Evolutionary conservation across 2,329 filamentous ascomycete species (phyloP), one percentile per base, ranked within the genome.

Genomic region (Fusarium sp.): DNA sequence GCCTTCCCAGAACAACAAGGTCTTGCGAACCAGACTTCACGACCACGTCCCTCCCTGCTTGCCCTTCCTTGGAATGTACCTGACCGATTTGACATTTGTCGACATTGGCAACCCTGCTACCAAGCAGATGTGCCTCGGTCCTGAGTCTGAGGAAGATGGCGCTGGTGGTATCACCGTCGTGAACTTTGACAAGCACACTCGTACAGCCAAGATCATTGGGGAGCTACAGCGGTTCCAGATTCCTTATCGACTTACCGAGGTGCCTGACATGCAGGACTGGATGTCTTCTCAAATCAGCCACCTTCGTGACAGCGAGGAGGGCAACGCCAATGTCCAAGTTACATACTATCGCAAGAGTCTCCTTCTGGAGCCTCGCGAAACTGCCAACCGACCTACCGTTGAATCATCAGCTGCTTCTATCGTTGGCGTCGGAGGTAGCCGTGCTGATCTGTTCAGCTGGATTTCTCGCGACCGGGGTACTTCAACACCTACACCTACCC

Each of bases 111-210:
- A 98, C 79, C 92, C 93, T 34, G 89, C 93, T 8, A 95, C 91
- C 4, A 93, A 95, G 75, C 91, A 91, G 75, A 88, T 97, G 22
- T 80, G 80, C 8, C 78, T 83, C 6, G 81, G 81, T 25, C 73
- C 73, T 24, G 79, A 86, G 78, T 83, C 85, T 9, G 84, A 85
- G 16, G 88, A 92, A n/a, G 87, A 90, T 30, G 86, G 89, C 34
- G 86, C 90, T 16, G 87, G 88, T 18, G 88, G 89, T 27, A 87
- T 93, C 75, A 89, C 90, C 0, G 93, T 98, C 32, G 94, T 99
- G 85, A 99, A 99, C 82, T 98, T 98, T 76, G 95, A 98, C 85
- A 98, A 98, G 83, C 94, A 98, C 79, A 92, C 90, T 75, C 93
- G 94, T 73, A 98, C 95, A 5, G 95, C 95, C 47, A 96, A 95